Evolutionary conservation across 1,284 basidiomycete species (phyloP).

Genomic region (Rhodotorula sp.): DNA sequence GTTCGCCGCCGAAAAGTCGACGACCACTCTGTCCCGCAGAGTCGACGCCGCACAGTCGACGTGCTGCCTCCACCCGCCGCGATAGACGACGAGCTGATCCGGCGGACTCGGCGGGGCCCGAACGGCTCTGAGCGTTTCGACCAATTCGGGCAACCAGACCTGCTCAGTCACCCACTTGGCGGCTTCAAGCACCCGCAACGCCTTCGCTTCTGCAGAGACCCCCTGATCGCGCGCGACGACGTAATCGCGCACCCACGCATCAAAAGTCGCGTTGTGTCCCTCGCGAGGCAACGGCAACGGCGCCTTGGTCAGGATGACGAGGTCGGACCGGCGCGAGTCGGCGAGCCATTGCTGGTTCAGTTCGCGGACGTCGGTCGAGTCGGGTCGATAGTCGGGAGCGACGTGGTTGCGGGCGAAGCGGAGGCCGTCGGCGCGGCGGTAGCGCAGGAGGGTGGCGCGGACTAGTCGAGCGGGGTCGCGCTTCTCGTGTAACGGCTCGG

Average conservation of each 20-base stretch:
- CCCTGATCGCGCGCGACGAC: constrained; percentile 5
- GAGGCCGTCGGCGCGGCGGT: constrained; percentile 45
- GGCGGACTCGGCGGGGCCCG: constrained; percentile 31
- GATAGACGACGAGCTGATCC: constrained; percentile 43
- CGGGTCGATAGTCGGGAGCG: constrained; percentile 37
- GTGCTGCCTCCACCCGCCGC: constrained; percentile 45
- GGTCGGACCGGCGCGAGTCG: constrained; percentile 42
- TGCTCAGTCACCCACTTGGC: constrained; percentile 31
- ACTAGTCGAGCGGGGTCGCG: constrained; percentile 10
- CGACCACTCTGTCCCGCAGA: neutral
- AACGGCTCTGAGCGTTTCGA: constrained; percentile 40
- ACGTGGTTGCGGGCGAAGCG: constrained; percentile 22
- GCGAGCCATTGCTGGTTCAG: constrained; percentile 45
- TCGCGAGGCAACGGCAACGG: constrained; percentile 42
- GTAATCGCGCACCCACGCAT: constrained; percentile 10
- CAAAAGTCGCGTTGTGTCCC: constrained; percentile 22
- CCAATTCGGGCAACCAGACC: constrained; percentile 45
- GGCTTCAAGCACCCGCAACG: constrained; percentile 24
- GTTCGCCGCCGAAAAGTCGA: neutral
- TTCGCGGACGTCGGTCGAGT: constrained; percentile 43
- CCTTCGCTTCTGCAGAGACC: constrained; percentile 8
- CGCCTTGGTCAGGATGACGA: constrained; percentile 44
- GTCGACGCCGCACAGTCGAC: constrained; percentile 28
- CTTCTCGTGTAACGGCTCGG: neutral
- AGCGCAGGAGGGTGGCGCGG: constrained; percentile 44